These are phyloP conservation scores for Leishmania braziliensis DNA, from an alignment of 208 protist genomes.

Conservation along the genomic window DNA sequence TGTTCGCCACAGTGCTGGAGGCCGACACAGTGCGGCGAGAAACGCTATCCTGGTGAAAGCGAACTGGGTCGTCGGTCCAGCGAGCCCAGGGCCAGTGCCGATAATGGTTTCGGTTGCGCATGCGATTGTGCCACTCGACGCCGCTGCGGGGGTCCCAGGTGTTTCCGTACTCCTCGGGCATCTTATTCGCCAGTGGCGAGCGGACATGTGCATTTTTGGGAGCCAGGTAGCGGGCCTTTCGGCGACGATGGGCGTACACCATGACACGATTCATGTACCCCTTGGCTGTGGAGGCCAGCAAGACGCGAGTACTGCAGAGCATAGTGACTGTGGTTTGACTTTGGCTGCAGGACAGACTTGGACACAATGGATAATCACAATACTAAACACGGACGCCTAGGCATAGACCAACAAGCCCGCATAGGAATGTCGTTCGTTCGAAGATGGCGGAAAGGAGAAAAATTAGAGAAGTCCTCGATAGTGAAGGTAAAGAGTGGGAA, in stretches of 20 bases:
- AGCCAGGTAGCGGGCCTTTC: constrained; percentile 57
- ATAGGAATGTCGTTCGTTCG: not conserved
- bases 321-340: constrained; percentile 6
- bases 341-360: not conserved
- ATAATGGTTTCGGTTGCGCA: constrained; percentile 67
- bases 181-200: constrained; percentile 69
- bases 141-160: constrained; percentile 73
- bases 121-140: constrained; percentile 80
- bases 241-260: constrained; percentile 79
- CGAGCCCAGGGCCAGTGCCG: constrained; percentile 78
- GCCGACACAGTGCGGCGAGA: constrained; percentile 58
- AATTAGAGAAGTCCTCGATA: not conserved
- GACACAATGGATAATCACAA: not conserved
- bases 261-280: constrained; percentile 85
- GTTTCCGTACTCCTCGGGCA: constrained; percentile 77
- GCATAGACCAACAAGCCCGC: not conserved
- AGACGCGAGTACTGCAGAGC: constrained; percentile 31
- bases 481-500: not conserved
- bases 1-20: constrained; percentile 33
- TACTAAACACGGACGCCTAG: not conserved
- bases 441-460: not conserved
- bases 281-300: constrained; percentile 39
- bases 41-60: constrained; percentile 52
- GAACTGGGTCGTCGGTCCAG: constrained; percentile 76
- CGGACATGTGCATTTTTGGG: constrained; percentile 52